Percentiles rank a stretch among this genome's conserved stretches.
Evolutionary conservation across 2,329 filamentous ascomycete genomes (phyloP).

Genomic region (Diaporthe sp.): DNA sequence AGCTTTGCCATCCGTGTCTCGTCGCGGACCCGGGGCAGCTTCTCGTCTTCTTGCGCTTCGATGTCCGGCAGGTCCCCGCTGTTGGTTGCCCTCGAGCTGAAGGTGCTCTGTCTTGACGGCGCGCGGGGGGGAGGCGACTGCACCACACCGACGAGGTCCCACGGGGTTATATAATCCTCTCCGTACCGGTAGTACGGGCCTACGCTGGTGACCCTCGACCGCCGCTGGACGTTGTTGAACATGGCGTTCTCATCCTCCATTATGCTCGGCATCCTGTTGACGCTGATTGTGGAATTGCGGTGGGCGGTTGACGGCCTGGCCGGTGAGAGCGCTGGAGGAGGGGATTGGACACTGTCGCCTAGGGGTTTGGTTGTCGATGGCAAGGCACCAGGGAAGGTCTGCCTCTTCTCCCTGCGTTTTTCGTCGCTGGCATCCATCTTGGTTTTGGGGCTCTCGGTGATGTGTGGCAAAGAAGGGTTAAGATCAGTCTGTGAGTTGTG

Average conservation of each 20-base stretch:
- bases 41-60: slow-evolving; percentile 16
- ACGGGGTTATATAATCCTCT: slow-evolving; percentile 38
- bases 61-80: slow-evolving; percentile 24
- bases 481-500: background rate
- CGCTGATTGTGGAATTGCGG: slow-evolving; percentile 19
- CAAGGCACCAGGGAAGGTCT: background rate
- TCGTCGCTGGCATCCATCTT: slow-evolving; percentile 1
- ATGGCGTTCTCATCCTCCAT: slow-evolving; percentile 31
- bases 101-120: slow-evolving; percentile 16
- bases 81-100: slow-evolving; percentile 13
- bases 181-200: slow-evolving; percentile 36
- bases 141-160: slow-evolving; percentile 26
- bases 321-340: background rate
- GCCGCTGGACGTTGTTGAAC: slow-evolving; percentile 19
- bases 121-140: slow-evolving; percentile 13
- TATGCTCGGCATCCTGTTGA: slow-evolving; percentile 35
- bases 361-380: background rate
- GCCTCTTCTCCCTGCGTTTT: slow-evolving; percentile 16
- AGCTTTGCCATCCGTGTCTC: slow-evolving; percentile 42
- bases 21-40: slow-evolving; percentile 34
- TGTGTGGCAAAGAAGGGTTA: background rate
- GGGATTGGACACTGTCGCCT: slow-evolving; percentile 26
- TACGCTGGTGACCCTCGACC: slow-evolving; percentile 12
- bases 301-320: background rate
- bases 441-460: background rate